These are phyloP conservation scores for Gamsiella multidivaricata DNA, from an alignment of 192 early-diverging fungal genomes.

Conservation along the genomic window DNA sequence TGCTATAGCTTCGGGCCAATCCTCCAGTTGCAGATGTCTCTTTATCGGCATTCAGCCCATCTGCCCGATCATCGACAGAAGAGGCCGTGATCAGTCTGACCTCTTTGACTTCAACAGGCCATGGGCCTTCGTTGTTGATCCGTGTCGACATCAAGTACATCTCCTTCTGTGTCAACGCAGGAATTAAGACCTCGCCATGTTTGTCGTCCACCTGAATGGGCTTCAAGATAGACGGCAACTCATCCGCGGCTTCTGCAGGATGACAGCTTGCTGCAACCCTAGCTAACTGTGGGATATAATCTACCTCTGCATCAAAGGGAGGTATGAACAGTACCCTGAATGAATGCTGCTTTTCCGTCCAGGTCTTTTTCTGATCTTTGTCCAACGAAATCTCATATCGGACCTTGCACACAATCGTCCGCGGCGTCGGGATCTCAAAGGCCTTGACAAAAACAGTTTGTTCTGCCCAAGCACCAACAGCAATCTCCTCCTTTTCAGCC, in stretches of 20 bases:
- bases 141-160: constrained; percentile 36
- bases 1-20: constrained; percentile 34
- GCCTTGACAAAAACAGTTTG: constrained; percentile 28
- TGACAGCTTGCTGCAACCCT: not conserved
- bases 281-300: constrained; percentile 31
- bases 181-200: constrained; percentile 64
- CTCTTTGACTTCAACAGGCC: constrained; percentile 43
- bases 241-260: not conserved
- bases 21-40: not conserved
- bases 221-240: constrained; percentile 10
- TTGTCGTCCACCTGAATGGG: constrained; percentile 33
- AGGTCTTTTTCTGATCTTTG: constrained; percentile 35
- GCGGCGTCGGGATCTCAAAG: constrained; percentile 18
- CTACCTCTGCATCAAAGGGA: constrained; percentile 65
- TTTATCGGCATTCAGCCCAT: not conserved
- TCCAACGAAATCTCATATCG: constrained; percentile 54
- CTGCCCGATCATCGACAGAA: not conserved
- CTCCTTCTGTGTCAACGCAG: constrained; percentile 49
- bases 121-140: constrained; percentile 49
- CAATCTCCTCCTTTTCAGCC: constrained; percentile 12
- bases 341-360: constrained; percentile 67
- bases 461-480: constrained; percentile 39
- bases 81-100: constrained; percentile 32
- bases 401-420: constrained; percentile 45
- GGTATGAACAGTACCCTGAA: constrained; percentile 64